Conservation (phyloP, 164 flowering plant species). For the Magnolia sinica region DNA sequence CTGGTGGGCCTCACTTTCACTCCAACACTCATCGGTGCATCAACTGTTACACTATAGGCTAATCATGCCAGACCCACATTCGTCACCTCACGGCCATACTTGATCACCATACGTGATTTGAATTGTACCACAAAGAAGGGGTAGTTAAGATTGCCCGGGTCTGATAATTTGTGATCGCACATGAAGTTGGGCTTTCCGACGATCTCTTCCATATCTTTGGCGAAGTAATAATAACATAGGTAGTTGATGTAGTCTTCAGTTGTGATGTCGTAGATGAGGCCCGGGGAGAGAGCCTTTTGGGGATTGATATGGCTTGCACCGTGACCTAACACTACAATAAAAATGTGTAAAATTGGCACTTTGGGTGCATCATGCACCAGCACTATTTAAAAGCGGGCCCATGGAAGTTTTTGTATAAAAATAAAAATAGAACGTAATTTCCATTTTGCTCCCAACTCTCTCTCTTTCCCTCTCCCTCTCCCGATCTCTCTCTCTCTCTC, state of each 20-base stretch:
- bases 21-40: slow-evolving; percentile 40
- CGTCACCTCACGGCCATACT: slow-evolving; percentile 58
- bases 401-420: too few species aligned
- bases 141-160: slow-evolving; percentile 65
- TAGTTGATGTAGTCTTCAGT: slow-evolving; percentile 56
- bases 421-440: too few species aligned
- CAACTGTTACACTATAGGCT: slow-evolving; percentile 37
- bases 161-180: slow-evolving; percentile 41
- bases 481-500: too few species aligned
- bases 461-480: too few species aligned
- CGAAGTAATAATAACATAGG: slow-evolving; percentile 59
- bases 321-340: slow-evolving; percentile 61
- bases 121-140: slow-evolving; percentile 67
- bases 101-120: slow-evolving; percentile 32
- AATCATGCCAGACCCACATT: slow-evolving; percentile 66
- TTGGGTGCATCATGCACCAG: too few species aligned
- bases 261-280: slow-evolving; percentile 65
- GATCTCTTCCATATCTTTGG: slow-evolving; percentile 35
- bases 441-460: too few species aligned
- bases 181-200: slow-evolving; percentile 48
- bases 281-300: slow-evolving; percentile 72
- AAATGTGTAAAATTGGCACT: too few species aligned
- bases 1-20: slow-evolving; percentile 54
- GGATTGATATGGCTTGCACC: slow-evolving; percentile 87
- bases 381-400: too few species aligned